Percentiles rank a stretch among this genome's conserved stretches.
phyloP scores from a whole-genome alignment of 2,329 filamentous ascomycete species.

The Corinectria fuckeliana region DNA sequence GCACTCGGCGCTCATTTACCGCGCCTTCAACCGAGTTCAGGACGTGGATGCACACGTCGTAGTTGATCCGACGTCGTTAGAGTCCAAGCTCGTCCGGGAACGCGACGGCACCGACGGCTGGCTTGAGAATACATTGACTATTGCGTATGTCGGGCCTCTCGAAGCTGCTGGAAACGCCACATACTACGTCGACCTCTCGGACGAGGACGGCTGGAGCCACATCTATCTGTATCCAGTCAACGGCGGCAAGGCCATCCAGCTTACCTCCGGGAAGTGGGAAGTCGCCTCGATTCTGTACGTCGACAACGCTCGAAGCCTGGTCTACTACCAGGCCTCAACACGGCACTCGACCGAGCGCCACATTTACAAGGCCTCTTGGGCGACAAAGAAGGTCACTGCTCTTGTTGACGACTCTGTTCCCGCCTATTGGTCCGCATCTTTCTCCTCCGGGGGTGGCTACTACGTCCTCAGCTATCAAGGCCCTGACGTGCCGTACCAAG shows the following conservation, averaged over 20 bases:
- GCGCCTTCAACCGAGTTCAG: conserved; percentile 73
- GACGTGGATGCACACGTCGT: conserved; percentile 67
- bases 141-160: conserved; percentile 60
- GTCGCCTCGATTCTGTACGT: conserved; percentile 65
- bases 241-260: conserved; percentile 59
- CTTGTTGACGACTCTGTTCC: conserved; percentile 67
- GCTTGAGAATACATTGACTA: conserved; percentile 65
- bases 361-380: conserved; percentile 69
- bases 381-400: conserved; percentile 58
- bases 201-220: conserved; percentile 73
- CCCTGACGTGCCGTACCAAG: conserved; percentile 73
- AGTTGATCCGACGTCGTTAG: conserved; percentile 58
- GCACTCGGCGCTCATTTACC: conserved; percentile 67
- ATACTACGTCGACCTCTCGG: conserved; percentile 72
- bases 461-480: conserved; percentile 71
- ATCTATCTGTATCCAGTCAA: conserved; percentile 68
- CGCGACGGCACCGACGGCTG: conserved; percentile 66
- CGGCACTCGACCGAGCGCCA: conserved; percentile 72
- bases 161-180: conserved; percentile 43
- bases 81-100: conserved; percentile 58
- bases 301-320: conserved; percentile 59
- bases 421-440: conserved; percentile 69
- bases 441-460: conserved; percentile 67
- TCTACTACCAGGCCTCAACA: conserved; percentile 72
- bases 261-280: conserved; percentile 73